Base-by-base conservation (phyloP, 805 yeast genomes). In the Grigorovia humatica region DNA sequence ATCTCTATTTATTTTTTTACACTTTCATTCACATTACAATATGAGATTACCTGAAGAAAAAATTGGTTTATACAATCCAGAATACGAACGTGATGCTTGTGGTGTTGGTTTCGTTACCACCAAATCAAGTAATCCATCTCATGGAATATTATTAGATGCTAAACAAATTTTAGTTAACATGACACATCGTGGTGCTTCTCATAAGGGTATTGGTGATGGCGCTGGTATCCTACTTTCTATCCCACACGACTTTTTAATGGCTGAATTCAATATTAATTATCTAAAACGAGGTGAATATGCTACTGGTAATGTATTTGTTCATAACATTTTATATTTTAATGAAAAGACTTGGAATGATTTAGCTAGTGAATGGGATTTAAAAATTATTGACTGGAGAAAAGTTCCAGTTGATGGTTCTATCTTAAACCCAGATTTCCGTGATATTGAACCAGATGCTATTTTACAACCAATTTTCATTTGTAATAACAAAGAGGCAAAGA, bases 171-270 rank as follows among this genome's bases (percentile, higher is more conserved):
- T 91, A 51, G 90, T 98, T 74, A 91, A 93, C 73, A 93, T 91
- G 99, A 87, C 97, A 55, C 99, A 91, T 70, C 82, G 99, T 73
- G 99, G 99, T 66, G 98, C 98, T 43, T 96, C 90, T 54, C 95
- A 96, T 1, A 96, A 90, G 65, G 95, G 97, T 20, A 96, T 91
- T 68, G 99, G 99, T 70, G 99, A 91, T 67, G 99, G 99, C 71
- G 99, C 99, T 29, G 99, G 99, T 69, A 88, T 91, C 55, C 81
- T 91, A 80, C 80, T 93, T 48, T 85, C 96, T 32, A 81, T 91
- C 56, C 96, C 97, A 40, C 96, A 90, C 72, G 82, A 79, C 57
- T 88, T 93, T 68, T 81, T 91, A 76, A 70, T 71, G 54, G 81
- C 91, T 68, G 98, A 91, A 72, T 90, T 90, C 67, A 79, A 79